Evolutionary conservation across 352 stramenopile genomes (phyloP).

Genomic region (Blastocystis hominis): DNA sequence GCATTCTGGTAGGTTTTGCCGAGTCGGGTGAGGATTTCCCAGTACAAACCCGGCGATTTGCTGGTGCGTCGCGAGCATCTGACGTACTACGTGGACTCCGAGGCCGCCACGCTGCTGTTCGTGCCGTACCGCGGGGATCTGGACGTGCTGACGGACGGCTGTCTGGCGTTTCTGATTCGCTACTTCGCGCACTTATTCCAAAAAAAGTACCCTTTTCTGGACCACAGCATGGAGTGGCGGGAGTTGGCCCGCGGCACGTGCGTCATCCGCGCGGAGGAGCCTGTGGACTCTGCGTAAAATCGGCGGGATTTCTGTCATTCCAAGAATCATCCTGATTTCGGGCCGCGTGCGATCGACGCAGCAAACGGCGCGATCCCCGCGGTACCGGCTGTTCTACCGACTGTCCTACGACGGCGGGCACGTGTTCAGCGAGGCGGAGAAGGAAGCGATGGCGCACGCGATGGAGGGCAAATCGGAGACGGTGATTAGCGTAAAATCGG

Average conservation of each 20-base stretch:
- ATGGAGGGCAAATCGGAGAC: not conserved
- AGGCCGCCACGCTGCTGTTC: conserved; percentile 11
- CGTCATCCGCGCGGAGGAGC: not conserved
- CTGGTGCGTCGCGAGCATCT: not conserved
- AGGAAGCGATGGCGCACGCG: not conserved
- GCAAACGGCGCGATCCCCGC: not conserved
- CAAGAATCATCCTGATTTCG: conserved; percentile 9
- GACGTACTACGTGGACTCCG: conserved; percentile 12
- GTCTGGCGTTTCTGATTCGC: not conserved
- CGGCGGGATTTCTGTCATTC: not conserved
- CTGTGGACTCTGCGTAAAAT: not conserved
- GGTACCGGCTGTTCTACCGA: conserved; percentile 15
- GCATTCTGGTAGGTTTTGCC: not conserved
- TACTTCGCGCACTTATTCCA: not conserved
- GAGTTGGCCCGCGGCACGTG: conserved; percentile 11
- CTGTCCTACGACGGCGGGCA: conserved; percentile 33
- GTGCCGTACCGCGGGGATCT: conserved; percentile 23
- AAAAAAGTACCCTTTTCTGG: not conserved
- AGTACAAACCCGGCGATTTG: not conserved
- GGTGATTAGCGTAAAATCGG: not conserved
- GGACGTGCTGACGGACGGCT: not conserved
- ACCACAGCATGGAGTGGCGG: not conserved
- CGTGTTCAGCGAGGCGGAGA: conserved; percentile 31
- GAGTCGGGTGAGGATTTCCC: not conserved
- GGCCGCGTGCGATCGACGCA: conserved; percentile 19